phyloP scores from a whole-genome alignment of 2,329 filamentous ascomycete genomes.

The Pseudogymnoascus sp. region DNA sequence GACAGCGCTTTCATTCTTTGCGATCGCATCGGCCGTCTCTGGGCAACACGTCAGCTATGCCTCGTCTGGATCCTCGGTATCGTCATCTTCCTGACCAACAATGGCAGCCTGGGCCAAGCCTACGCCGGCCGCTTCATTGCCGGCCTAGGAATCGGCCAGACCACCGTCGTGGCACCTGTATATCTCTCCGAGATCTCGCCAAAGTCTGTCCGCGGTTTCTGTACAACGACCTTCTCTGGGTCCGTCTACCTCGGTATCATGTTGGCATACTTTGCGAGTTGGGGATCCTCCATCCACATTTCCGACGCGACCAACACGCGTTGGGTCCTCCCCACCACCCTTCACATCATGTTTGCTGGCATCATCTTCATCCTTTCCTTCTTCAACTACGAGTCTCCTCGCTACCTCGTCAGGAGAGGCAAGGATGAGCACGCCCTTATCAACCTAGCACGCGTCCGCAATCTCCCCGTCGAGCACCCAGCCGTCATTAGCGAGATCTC shows the following conservation, averaged over 20 bases:
- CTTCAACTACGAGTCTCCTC: conserved; percentile 60
- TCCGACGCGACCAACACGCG: conserved; percentile 31
- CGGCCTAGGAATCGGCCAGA: conserved; percentile 55
- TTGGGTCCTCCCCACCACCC: conserved; percentile 60
- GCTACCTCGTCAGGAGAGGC: conserved; percentile 59
- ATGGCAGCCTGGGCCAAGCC: conserved; percentile 46
- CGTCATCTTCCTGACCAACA: conserved; percentile 47
- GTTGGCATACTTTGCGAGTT: conserved; percentile 69
- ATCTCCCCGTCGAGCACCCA: conserved; percentile 49
- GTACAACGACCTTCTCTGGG: conserved; percentile 61
- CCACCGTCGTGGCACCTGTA: conserved; percentile 58
- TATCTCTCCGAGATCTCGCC: conserved; percentile 68
- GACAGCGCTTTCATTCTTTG: conserved; percentile 48
- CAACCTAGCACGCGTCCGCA: conserved; percentile 48
- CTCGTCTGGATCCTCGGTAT: conserved; percentile 50
- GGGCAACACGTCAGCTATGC: conserved; percentile 51
- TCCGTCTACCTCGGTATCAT: conserved; percentile 72
- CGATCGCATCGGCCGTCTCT: conserved; percentile 53
- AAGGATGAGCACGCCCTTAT: conserved; percentile 48
- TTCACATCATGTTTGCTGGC: conserved; percentile 70
- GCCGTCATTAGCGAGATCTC: conserved; percentile 54
- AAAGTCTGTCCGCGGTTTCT: conserved; percentile 60
- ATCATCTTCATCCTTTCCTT: conserved; percentile 64
- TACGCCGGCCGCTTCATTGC: conserved; percentile 60
- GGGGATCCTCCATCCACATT: conserved; percentile 46